A percentile compares a stretch with the other conserved stretches of the same genome.
phyloP scores from a whole-genome alignment of 805 yeast species.

The Pichia phayaonensis region DNA sequence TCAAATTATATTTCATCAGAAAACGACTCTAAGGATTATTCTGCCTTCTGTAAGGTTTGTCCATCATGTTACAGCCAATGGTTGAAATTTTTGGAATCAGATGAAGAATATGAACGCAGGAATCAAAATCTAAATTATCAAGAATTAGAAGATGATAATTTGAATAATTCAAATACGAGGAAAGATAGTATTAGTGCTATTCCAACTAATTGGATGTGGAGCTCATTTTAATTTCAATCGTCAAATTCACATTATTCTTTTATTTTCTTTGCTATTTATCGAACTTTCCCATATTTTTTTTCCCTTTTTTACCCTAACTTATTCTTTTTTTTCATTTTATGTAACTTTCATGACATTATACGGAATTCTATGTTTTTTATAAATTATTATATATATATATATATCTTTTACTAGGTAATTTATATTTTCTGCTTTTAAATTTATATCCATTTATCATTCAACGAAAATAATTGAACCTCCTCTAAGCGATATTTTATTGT shows the following conservation, averaged over 20 bases:
- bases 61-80: slow-evolving; percentile 20
- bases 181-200: slow-evolving; percentile 18
- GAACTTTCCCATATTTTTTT: neutral
- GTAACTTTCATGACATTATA: no score
- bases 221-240: slow-evolving; percentile 34
- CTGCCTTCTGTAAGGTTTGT: slow-evolving; percentile 22
- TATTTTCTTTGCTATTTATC: neutral
- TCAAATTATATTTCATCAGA: neutral
- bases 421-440: neutral
- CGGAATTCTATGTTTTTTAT: neutral
- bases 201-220: slow-evolving; percentile 46
- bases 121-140: slow-evolving; percentile 3
- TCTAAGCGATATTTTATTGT: no score
- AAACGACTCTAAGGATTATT: neutral
- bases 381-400: no score
- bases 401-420: neutral
- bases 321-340: neutral
- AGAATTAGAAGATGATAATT: slow-evolving; percentile 5
- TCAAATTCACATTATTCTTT: neutral
- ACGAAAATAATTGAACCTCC: no score
- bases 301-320: neutral
- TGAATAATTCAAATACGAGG: slow-evolving; percentile 14
- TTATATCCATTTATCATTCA: no score
- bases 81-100: slow-evolving; percentile 20
- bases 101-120: slow-evolving; percentile 20